Base-by-base conservation (phyloP, 1,284 basidiomycete species). In the Ustilago curta region DNA sequence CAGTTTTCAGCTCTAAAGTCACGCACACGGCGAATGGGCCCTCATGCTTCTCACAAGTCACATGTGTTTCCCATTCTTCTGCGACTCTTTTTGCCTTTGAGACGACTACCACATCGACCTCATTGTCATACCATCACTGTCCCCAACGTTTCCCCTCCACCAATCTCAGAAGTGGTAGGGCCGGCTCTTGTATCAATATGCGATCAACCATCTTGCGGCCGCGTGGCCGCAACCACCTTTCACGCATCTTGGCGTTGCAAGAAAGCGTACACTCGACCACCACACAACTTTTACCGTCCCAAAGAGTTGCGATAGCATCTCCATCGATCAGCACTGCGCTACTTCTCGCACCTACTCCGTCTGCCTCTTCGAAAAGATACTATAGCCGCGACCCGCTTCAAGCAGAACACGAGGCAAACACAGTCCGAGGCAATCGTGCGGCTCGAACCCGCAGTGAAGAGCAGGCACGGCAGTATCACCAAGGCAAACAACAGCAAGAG, bases 391-490 rank as follows among this genome's bases (percentile, higher is more conserved):
- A 80, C 25, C 82, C 82, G n/a, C 61, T 69, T 8, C 69, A 77
- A 57, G 82, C 82, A 4, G 76, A 81, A 58, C 64, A 76, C 18
- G 75, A 76, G 43, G 82, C 82, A 18, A 71, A 61, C 37, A 83
- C 82, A 8, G 80, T 83, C 3, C 58, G 79, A 18, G 81, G 81
- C 37, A 69, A 83, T 19, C 76, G 82, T 11, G 68, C 67, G 14
- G 79, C 74, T 27, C 67, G 68, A 37, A 42, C 48, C 37, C 52
- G 71, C n/a, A 18, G 56, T 49, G 55, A 69, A 32, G 54, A 68
- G 56, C 66, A 69, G 29, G 48, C 60, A 23, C 54, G 52, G 45
- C 43, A 63, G 19, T 23, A 66, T 1, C 51, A 55, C 11, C 27
- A 74, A 25, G 43, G 43, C 39, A 59, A 64, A 21, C 58, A 58